phyloP scores from a whole-genome alignment of 2,329 filamentous ascomycete species.

The Aspergillus texensis region DNA sequence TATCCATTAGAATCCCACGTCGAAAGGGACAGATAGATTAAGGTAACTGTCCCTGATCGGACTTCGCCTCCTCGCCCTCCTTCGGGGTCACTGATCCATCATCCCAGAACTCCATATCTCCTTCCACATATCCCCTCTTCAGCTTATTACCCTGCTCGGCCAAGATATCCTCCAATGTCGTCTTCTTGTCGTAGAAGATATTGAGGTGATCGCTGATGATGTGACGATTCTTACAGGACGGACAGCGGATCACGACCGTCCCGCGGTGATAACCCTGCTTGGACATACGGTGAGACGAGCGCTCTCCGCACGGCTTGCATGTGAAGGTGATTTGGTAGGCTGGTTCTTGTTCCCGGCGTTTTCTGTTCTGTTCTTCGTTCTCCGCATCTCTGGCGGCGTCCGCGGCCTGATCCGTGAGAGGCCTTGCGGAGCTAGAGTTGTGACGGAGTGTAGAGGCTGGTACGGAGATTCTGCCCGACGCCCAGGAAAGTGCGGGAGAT shows the following conservation, averaged over 20 bases:
- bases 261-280: conserved; percentile 96
- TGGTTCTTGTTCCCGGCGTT: conserved; percentile 54
- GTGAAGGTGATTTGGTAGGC: conserved; percentile 91
- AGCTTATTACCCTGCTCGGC: conserved; percentile 64
- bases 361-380: conserved; percentile 38
- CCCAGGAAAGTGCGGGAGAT: conserved; percentile 6
- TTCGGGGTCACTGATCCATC: conserved; percentile 59
- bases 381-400: conserved; percentile 33
- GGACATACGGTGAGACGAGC: conserved; percentile 82
- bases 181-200: conserved; percentile 52
- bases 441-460: conserved; percentile 23
- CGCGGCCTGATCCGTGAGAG: conserved; percentile 37
- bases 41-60: conserved; percentile 7
- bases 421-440: conserved; percentile 30
- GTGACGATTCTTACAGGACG: conserved; percentile 81
- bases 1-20: background rate
- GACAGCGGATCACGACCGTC: conserved; percentile 86
- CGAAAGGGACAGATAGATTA: background rate
- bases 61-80: conserved; percentile 13
- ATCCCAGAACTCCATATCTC: conserved; percentile 92
- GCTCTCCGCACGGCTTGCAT: conserved; percentile 78
- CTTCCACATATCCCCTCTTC: conserved; percentile 75
- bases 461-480: conserved; percentile 4
- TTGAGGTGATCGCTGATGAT: conserved; percentile 88
- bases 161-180: conserved; percentile 48